Evolutionary conservation across 2,329 filamentous ascomycete genomes (phyloP), one percentile per base, ranked within the genome.

Genomic region (Zopfia rhizophila): DNA sequence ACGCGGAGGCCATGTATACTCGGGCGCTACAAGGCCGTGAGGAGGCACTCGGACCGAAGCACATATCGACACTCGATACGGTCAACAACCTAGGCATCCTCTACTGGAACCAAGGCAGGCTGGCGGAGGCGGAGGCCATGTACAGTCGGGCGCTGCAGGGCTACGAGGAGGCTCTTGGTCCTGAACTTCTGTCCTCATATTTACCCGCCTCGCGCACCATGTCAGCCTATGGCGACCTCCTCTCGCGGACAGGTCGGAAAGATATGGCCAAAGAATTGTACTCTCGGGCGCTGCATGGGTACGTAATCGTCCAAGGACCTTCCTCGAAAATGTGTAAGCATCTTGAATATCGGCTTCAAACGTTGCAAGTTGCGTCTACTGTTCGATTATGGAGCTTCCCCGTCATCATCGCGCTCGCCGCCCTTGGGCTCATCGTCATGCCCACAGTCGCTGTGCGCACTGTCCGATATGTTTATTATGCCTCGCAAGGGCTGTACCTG

Each of bases 241-340:
- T 56, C 48, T 56, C 56, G 33, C 48, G 43, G 38, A 64, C 48
- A 35, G 58, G 38, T 48, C 45, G 38, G 21, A 18, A 18, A 42
- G 49, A 61, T 32, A 48, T 52, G 47, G 58, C 60, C 22, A 64
- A 58, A 51, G 36, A 13, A 44, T 61, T 61, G 58, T 61, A 63
- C 36, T 48, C 13, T 56, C 57, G 45, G 40, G 45, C 45, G 42
- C 45, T 53, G 29, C 25, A 21, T 49, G 45, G 49, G 38, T 53
- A 53, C 28, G 51, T 29, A 31, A 17, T 41, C 19, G 27, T 53
- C 28, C 45, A 46, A 47, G 50, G 46, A 27, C 35, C 50, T 38
- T 50, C 50, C 35, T 45, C 45, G 21, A 42, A 45, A 46, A 37
- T 23, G 46, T 41, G 36, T 30, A 43, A 31, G 19, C 2, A 42